Percentiles rank a stretch among this genome's conserved stretches.
phyloP scores from a whole-genome alignment of 83 land plant species.

The Thuja plicata region DNA sequence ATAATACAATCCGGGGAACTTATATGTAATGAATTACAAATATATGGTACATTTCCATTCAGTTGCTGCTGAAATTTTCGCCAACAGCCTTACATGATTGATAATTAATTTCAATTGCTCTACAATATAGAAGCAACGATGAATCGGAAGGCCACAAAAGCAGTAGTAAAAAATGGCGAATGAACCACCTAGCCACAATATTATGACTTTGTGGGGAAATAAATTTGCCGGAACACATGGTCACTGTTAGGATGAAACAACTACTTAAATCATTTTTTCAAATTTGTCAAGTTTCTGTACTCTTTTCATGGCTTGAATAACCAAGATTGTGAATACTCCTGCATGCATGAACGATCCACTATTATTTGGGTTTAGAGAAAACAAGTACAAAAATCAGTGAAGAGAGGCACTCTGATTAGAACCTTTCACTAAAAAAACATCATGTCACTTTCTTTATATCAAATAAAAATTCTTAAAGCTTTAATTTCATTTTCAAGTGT shows the following conservation, averaged over 20 bases:
- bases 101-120: not conserved
- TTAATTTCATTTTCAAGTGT: not conserved
- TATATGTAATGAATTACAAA: not conserved
- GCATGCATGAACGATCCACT: constrained; percentile 16
- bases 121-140: not conserved
- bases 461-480: not conserved
- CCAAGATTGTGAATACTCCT: constrained; percentile 73
- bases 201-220: not conserved
- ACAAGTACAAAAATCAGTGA: not conserved
- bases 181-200: not conserved
- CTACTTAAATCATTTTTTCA: constrained; percentile 72
- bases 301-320: constrained; percentile 65
- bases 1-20: not conserved
- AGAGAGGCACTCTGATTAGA: not conserved
- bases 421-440: not conserved
- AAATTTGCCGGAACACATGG: not conserved
- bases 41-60: not conserved
- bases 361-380: not conserved
- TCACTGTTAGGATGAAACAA: not conserved
- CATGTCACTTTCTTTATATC: not conserved
- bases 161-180: not conserved
- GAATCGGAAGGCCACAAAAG: not conserved
- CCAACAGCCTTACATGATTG: not conserved
- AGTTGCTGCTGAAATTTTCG: not conserved
- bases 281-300: constrained; percentile 82